Evolutionary conservation across 768 basidiomycete species (phyloP).

Genomic region (Calvatia gigantea): DNA sequence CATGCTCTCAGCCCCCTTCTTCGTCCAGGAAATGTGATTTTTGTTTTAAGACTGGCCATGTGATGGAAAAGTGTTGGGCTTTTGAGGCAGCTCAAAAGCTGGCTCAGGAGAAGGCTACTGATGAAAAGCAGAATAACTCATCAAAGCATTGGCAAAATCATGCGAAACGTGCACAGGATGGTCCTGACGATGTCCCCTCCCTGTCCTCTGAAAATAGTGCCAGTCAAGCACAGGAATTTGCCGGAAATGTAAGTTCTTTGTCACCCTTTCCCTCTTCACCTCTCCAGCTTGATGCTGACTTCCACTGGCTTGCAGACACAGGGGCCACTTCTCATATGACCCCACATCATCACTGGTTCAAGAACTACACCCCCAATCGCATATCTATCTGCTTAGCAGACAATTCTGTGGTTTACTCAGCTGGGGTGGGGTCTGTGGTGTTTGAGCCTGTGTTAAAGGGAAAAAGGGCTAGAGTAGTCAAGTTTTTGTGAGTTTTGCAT

Average conservation of each 20-base stretch:
- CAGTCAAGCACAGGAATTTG: slow-evolving; percentile 27
- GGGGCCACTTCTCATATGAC: slow-evolving; percentile 20
- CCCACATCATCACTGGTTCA: slow-evolving; percentile 13
- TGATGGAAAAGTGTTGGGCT: neutral
- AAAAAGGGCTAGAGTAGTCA: slow-evolving; percentile 2
- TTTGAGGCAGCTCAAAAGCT: too few species aligned
- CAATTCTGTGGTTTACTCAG: too few species aligned
- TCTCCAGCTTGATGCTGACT: neutral
- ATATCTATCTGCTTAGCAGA: slow-evolving; percentile 15
- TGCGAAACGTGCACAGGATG: neutral
- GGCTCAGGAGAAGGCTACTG: too few species aligned
- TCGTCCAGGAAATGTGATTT: neutral
- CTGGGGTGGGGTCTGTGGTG: too few species aligned
- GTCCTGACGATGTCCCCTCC: neutral
- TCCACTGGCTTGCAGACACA: slow-evolving; percentile 16
- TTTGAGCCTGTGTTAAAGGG: too few species aligned
- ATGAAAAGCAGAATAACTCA: neutral
- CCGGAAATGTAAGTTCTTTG: neutral
- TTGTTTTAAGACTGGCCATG: neutral
- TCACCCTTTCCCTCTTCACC: neutral
- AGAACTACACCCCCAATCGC: neutral
- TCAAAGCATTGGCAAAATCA: neutral
- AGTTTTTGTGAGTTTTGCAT: slow-evolving; percentile 14
- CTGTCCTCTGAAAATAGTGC: slow-evolving; percentile 17
- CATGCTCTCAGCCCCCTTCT: neutral